These are phyloP conservation scores for Astraeus odoratus DNA, from an alignment of 768 basidiomycete genomes.

Conservation along the genomic window DNA sequence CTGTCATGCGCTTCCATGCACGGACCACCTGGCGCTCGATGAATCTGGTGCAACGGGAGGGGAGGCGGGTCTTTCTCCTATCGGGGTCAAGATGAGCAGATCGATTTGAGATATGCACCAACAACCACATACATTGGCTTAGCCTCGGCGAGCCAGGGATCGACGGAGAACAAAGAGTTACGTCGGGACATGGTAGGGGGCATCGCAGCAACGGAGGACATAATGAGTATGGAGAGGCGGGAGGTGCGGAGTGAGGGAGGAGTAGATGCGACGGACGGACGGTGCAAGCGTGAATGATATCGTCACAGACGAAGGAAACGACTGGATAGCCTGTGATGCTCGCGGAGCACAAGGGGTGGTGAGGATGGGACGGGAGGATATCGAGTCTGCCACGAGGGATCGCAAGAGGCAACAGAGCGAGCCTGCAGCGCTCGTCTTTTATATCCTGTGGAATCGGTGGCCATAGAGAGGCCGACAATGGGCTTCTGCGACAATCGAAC, in stretches of 20 bases:
- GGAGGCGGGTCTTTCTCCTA: conserved; percentile 20
- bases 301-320: conserved; percentile 22
- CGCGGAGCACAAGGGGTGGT: conserved; percentile 15
- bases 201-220: not conserved
- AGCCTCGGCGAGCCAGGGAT: conserved; percentile 21
- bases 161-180: conserved; percentile 11
- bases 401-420: not conserved
- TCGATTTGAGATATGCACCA: not conserved
- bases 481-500: not conserved
- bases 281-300: conserved; percentile 2
- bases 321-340: conserved; percentile 18
- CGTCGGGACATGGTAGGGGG: conserved; percentile 3
- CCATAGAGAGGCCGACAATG: conserved; percentile 12
- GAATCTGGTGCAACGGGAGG: conserved; percentile 39
- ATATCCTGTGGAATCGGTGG: conserved; percentile 3
- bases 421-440: conserved; percentile 12
- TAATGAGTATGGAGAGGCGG: not conserved
- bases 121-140: conserved; percentile 17
- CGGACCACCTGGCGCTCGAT: conserved; percentile 53
- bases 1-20: conserved; percentile 57
- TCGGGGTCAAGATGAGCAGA: not conserved
- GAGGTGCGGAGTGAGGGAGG: not conserved
- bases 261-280: not conserved
- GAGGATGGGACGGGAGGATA: not conserved
- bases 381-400: no score